These are phyloP conservation scores for Nicotiana knightiana DNA, from an alignment of 257 asterid genomes.

Conservation along the genomic window DNA sequence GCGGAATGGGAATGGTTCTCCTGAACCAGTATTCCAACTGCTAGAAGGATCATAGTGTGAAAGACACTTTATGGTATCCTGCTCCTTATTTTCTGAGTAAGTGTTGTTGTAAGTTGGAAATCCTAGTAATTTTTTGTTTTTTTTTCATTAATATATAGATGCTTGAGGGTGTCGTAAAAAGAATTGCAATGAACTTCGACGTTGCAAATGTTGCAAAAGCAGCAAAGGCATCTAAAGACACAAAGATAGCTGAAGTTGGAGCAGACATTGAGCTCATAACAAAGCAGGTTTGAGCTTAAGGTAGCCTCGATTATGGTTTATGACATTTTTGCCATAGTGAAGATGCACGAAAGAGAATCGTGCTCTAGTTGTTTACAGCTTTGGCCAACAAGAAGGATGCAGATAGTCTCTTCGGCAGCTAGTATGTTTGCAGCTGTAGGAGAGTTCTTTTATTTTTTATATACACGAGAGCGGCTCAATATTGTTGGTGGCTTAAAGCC, in stretches of 20 bases:
- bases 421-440: background rate
- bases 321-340: background rate
- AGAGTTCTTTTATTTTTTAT: background rate
- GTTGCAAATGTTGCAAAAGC: conserved; percentile 64
- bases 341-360: background rate
- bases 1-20: conserved; percentile 38
- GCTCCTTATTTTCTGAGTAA: too few species aligned
- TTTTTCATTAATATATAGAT: conserved; percentile 30
- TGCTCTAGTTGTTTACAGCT: background rate
- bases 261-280: conserved; percentile 74
- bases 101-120: too few species aligned
- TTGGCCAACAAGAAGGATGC: background rate
- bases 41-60: conserved; percentile 67
- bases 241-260: conserved; percentile 85
- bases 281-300: conserved; percentile 36
- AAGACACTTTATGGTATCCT: conserved; percentile 32
- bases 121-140: too few species aligned
- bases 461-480: too few species aligned
- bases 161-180: conserved; percentile 77
- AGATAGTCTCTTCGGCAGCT: background rate
- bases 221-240: conserved; percentile 68
- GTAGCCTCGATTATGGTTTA: background rate
- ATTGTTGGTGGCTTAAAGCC: too few species aligned
- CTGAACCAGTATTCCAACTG: conserved; percentile 50
- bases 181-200: conserved; percentile 77